Conservation (phyloP, 192 early-diverging fungal genomes). For the Entomortierella beljakovae region DNA sequence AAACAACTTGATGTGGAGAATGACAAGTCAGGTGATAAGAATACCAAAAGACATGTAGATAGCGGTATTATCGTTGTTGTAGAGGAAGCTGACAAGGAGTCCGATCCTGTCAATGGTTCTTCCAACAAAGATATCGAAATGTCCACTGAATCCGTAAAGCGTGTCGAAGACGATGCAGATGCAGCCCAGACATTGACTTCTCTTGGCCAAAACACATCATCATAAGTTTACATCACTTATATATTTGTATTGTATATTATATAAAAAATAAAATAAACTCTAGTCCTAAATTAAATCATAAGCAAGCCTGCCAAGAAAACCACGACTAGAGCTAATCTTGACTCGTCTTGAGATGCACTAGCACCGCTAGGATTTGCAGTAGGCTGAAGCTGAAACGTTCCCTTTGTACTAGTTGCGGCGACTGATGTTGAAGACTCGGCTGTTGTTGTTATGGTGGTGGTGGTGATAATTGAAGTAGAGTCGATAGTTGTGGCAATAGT, state of each 20-base stretch:
- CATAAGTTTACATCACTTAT: not conserved
- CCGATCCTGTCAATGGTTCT: not conserved
- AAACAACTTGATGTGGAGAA: no score
- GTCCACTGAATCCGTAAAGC: not conserved
- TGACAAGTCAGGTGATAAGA: no score
- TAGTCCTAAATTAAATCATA: no score
- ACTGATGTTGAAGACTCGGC: not conserved
- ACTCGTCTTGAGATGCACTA: conserved; percentile 6
- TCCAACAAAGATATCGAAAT: conserved; percentile 3
- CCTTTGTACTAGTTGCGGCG: conserved; percentile 7
- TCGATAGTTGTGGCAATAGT: not conserved
- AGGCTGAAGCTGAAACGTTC: conserved; percentile 37
- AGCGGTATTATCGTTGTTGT: conserved; percentile 16
- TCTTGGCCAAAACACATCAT: conserved; percentile 10
- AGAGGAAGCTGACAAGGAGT: not conserved
- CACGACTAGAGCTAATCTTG: conserved; percentile 27
- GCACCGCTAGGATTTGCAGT: conserved; percentile 36
- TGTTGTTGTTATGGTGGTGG: not conserved
- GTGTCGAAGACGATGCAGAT: conserved; percentile 4
- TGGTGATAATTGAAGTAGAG: not conserved
- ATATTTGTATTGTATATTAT: not conserved
- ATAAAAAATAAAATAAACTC: conserved; percentile 1
- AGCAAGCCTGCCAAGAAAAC: conserved; percentile 31
- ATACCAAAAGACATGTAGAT: not conserved
- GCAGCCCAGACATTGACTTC: conserved; percentile 32